Percentiles rank a stretch among this genome's conserved stretches.
Evolutionary conservation across 768 basidiomycete genomes (phyloP).

Genomic region (Fomitopsis pulvina): DNA sequence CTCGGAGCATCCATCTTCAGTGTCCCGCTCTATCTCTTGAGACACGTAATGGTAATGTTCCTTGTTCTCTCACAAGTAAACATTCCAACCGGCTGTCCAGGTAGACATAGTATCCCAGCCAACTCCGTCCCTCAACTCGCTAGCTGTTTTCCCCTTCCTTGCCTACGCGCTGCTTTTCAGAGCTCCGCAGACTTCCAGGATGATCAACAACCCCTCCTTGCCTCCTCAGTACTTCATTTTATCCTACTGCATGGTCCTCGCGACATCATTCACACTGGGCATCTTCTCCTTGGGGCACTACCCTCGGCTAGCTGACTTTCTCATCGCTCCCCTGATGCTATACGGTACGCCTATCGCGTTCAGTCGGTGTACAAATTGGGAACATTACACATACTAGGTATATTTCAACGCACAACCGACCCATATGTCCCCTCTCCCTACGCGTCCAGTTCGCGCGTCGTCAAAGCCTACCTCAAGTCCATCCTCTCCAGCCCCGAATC

Average conservation of each 20-base stretch:
- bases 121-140: slow-evolving; percentile 48
- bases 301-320: slow-evolving; percentile 51
- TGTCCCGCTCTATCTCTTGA: slow-evolving; percentile 58
- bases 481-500: slow-evolving; percentile 90
- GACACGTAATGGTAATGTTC: slow-evolving; percentile 42
- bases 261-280: slow-evolving; percentile 49
- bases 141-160: slow-evolving; percentile 55
- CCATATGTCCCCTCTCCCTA: slow-evolving; percentile 13
- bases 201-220: slow-evolving; percentile 36
- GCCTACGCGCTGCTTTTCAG: slow-evolving; percentile 58
- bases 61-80: slow-evolving; percentile 16
- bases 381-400: slow-evolving; percentile 2
- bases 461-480: slow-evolving; percentile 76
- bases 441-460: slow-evolving; percentile 20
- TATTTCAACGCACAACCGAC: slow-evolving; percentile 6
- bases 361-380: not conserved
- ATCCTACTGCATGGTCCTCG: slow-evolving; percentile 48
- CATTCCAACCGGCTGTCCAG: not conserved
- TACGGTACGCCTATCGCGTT: slow-evolving; percentile 40
- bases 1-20: slow-evolving; percentile 59
- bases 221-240: slow-evolving; percentile 49
- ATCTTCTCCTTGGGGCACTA: slow-evolving; percentile 56
- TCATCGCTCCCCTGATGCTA: slow-evolving; percentile 53
- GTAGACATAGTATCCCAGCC: not conserved
- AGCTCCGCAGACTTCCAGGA: slow-evolving; percentile 42